Evolutionary conservation across 257 asterid species (phyloP).

Genomic region (Petunia axillaris): DNA sequence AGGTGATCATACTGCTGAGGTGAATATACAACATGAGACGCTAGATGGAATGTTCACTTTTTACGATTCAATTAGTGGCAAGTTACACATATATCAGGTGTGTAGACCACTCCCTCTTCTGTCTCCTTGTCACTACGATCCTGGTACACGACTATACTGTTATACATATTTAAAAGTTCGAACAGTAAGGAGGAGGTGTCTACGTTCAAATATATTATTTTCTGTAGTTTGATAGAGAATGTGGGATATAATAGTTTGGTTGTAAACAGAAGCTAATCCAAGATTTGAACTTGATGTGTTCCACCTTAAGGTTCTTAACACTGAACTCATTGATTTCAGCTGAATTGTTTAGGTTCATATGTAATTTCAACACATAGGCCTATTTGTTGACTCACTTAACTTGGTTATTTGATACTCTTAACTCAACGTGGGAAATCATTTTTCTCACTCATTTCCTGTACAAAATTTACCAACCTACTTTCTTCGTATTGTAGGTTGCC

Average conservation of each 20-base stretch:
- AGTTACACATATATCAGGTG: conserved; percentile 85
- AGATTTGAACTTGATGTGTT: no score
- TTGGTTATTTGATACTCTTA: background rate
- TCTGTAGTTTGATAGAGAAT: background rate
- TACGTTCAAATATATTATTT: background rate
- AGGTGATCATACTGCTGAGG: conserved; percentile 69
- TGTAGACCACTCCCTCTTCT: conserved; percentile 17
- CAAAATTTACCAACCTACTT: background rate
- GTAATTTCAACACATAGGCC: background rate
- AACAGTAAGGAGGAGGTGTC: background rate
- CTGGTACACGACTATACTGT: background rate
- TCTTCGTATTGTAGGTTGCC: conserved; percentile 64
- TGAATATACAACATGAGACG: conserved; percentile 74
- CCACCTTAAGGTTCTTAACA: no score
- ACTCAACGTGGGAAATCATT: conserved; percentile 10
- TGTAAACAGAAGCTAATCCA: background rate
- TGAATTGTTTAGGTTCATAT: conserved; percentile 4
- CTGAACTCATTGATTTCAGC: background rate
- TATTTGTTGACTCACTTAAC: background rate
- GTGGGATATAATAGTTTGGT: background rate
- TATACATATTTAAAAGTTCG: background rate
- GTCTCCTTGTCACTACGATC: background rate
- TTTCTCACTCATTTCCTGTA: background rate
- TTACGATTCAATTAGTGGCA: conserved; percentile 74
- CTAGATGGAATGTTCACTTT: conserved; percentile 86